Percentiles rank a stretch among this genome's conserved stretches.
Evolutionary conservation across 352 stramenopile genomes (phyloP).

Genomic region (Globisporangium emineosum): DNA sequence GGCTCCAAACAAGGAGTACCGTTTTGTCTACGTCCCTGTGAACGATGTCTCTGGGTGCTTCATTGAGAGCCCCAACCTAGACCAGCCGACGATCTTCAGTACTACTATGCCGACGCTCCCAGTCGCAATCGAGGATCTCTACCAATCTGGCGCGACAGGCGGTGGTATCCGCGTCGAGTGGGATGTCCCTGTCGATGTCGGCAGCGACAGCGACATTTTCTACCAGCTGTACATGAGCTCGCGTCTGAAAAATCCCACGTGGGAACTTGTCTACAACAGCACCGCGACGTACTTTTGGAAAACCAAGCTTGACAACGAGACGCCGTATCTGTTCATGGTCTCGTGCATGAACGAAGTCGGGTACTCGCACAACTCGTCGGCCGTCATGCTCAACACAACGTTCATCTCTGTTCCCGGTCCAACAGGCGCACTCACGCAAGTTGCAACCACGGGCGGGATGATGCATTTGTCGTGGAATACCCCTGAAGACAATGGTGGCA

Average conservation of each 20-base stretch:
- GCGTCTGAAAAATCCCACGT: constrained; percentile 15
- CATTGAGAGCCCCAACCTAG: not conserved
- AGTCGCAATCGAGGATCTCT: constrained; percentile 24
- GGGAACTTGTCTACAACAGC: constrained; percentile 42
- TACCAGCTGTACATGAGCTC: constrained; percentile 61
- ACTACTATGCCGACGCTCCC: constrained; percentile 27
- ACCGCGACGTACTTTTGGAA: constrained; percentile 47
- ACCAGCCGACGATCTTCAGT: constrained; percentile 17
- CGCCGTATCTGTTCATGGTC: constrained; percentile 48
- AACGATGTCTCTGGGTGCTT: constrained; percentile 53
- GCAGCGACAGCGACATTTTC: constrained; percentile 25
- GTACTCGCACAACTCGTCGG: constrained; percentile 32
- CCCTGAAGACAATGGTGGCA: constrained; percentile 56
- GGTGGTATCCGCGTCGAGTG: constrained; percentile 47
- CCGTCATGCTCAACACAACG: constrained; percentile 32
- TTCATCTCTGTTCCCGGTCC: constrained; percentile 52
- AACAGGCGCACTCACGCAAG: constrained; percentile 18
- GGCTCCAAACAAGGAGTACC: constrained; percentile 30
- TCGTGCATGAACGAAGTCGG: constrained; percentile 46
- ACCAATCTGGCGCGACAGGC: constrained; percentile 39
- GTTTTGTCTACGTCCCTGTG: constrained; percentile 36
- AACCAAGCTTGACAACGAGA: constrained; percentile 41
- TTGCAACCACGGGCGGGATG: constrained; percentile 34
- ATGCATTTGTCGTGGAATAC: constrained; percentile 37
- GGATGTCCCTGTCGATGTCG: constrained; percentile 39